Percentiles rank a stretch among this genome's conserved stretches.
These are phyloP conservation scores for Bonnemaisonia californica DNA, from an alignment of 31 red algal genomes.

Conservation along the genomic window DNA sequence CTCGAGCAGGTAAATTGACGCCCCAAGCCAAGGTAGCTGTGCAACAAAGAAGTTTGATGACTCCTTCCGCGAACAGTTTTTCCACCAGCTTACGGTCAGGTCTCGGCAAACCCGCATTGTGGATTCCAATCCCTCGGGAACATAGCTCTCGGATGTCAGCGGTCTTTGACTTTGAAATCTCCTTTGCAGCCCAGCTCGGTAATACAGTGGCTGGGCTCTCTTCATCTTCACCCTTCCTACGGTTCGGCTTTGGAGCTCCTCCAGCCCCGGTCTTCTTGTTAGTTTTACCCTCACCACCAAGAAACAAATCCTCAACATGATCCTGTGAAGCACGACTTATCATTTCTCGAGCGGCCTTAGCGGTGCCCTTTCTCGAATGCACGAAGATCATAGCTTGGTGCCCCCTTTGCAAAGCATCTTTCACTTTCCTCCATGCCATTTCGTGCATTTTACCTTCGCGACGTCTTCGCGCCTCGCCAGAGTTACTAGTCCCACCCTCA, in stretches of 20 bases:
- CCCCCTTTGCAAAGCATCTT: slow-evolving; percentile 69
- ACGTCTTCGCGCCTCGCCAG: slow-evolving; percentile 45
- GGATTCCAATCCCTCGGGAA: slow-evolving; percentile 78
- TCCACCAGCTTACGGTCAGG: slow-evolving; percentile 89
- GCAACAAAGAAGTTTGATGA: slow-evolving; percentile 77
- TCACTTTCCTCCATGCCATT: slow-evolving; percentile 81
- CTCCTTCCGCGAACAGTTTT: slow-evolving; percentile 85
- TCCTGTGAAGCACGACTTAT: slow-evolving; percentile 64
- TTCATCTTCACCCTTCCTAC: not conserved
- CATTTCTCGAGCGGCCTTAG: slow-evolving; percentile 77
- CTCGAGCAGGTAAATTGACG: slow-evolving; percentile 95
- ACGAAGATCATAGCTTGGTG: slow-evolving; percentile 99
- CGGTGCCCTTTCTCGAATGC: slow-evolving; percentile 93
- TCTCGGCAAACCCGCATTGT: slow-evolving; percentile 91
- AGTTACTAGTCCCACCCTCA: slow-evolving; percentile 59
- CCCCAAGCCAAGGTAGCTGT: slow-evolving; percentile 99
- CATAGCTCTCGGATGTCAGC: slow-evolving; percentile 81
- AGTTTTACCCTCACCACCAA: slow-evolving; percentile 32
- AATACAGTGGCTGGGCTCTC: slow-evolving; percentile 25
- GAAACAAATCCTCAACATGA: slow-evolving; percentile 56
- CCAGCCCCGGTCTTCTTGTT: not conserved
- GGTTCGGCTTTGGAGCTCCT: not conserved
- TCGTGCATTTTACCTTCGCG: slow-evolving; percentile 80
- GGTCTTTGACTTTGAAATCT: slow-evolving; percentile 72
- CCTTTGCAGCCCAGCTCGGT: slow-evolving; percentile 72